A percentile compares a stretch with the other conserved stretches of the same genome.
Evolutionary conservation across 2,329 filamentous ascomycete genomes (phyloP).

Genomic region (Sporothrix variecibatus): DNA sequence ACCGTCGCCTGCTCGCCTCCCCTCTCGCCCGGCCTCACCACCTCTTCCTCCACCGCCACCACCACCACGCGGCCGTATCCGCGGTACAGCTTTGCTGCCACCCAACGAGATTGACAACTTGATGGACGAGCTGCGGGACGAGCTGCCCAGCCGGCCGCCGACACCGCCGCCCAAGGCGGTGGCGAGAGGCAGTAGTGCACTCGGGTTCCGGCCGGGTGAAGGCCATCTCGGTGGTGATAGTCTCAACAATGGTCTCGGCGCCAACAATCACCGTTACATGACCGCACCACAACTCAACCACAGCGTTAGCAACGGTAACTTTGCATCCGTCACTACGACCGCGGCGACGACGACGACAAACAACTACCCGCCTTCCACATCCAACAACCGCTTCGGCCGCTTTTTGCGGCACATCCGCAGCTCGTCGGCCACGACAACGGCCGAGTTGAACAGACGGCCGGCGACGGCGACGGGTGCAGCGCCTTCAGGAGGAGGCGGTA

Average conservation of each 20-base stretch:
- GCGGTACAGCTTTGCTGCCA: slow-evolving; percentile 28
- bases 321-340: too few relatives aligned
- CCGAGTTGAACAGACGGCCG: slow-evolving; percentile 7
- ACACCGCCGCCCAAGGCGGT: slow-evolving; percentile 36
- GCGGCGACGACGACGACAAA: not conserved
- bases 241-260: not conserved
- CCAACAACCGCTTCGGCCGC: slow-evolving; percentile 20
- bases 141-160: slow-evolving; percentile 33
- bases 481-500: too few relatives aligned
- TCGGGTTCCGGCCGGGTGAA: slow-evolving; percentile 7
- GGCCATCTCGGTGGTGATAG: not conserved
- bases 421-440: not conserved
- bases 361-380: not conserved
- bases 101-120: slow-evolving; percentile 39
- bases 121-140: slow-evolving; percentile 36
- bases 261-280: not conserved
- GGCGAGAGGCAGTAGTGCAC: slow-evolving; percentile 20
- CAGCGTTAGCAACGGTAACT: slow-evolving; percentile 1
- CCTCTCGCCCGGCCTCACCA: not conserved
- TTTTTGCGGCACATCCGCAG: slow-evolving; percentile 27
- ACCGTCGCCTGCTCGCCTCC: not conserved
- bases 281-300: not conserved
- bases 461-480: slow-evolving; percentile 6
- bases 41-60: slow-evolving; percentile 24
- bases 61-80: slow-evolving; percentile 8